These are phyloP conservation scores for Apiotrichum gamsii DNA, from an alignment of 1,284 basidiomycete genomes.

Conservation along the genomic window DNA sequence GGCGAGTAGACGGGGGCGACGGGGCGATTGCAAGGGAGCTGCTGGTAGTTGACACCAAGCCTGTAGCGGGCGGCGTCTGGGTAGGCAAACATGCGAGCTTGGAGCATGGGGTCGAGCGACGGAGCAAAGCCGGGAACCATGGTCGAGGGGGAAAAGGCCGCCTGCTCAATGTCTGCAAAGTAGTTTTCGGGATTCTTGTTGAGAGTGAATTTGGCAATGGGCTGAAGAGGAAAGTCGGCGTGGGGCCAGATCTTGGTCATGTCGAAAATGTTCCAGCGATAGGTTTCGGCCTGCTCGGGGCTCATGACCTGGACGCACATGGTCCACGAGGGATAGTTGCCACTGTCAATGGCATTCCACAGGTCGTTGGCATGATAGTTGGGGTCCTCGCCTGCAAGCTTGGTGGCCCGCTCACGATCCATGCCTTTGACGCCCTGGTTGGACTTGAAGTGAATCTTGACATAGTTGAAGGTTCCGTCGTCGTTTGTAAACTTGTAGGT, in stretches of 20 bases:
- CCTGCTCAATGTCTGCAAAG: conserved; percentile 70
- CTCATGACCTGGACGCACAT: conserved; percentile 68
- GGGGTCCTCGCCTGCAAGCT: conserved; percentile 44
- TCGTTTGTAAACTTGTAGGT: conserved; percentile 54
- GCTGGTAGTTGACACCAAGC: conserved; percentile 64
- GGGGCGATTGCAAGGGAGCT: conserved; percentile 80
- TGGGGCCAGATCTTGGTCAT: conserved; percentile 78
- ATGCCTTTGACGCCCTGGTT: conserved; percentile 68
- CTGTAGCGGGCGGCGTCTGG: conserved; percentile 85
- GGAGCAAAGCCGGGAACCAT: conserved; percentile 79
- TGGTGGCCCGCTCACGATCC: conserved; percentile 39
- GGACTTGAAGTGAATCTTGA: conserved; percentile 78
- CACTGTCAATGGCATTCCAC: conserved; percentile 58
- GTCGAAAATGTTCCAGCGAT: conserved; percentile 66
- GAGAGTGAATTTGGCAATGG: conserved; percentile 68
- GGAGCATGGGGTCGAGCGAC: conserved; percentile 77
- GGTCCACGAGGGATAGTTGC: conserved; percentile 65
- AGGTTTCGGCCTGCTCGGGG: conserved; percentile 54
- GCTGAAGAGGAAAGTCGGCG: conserved; percentile 64
- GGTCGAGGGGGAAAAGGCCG: conserved; percentile 63
- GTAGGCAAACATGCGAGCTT: conserved; percentile 89
- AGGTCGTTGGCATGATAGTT: conserved; percentile 72
- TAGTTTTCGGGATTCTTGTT: conserved; percentile 63
- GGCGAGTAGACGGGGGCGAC: conserved; percentile 50
- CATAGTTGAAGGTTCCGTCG: conserved; percentile 57